phyloP scores from a whole-genome alignment of 2,329 filamentous ascomycete genomes.

The Epicoccum sorghinum region DNA sequence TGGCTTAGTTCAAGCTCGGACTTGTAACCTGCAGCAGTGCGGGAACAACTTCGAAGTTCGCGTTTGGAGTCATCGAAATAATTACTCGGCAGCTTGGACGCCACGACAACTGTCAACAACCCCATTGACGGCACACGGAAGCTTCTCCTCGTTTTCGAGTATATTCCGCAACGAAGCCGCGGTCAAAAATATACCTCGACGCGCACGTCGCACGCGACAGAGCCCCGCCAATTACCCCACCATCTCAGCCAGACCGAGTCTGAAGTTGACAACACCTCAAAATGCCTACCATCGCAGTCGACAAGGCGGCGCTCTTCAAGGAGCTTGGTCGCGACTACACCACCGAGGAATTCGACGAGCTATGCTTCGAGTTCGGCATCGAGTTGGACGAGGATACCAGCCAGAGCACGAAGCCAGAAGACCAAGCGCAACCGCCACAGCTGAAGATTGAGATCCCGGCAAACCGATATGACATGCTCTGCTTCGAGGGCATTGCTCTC shows the following conservation, averaged over 20 bases:
- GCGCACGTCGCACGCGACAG: slow-evolving; percentile 27
- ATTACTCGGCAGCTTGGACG: slow-evolving; percentile 8
- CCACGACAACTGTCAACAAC: slow-evolving; percentile 10
- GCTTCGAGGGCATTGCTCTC: slow-evolving; percentile 93
- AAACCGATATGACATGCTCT: slow-evolving; percentile 93
- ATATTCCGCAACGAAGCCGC: background rate
- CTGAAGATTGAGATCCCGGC: slow-evolving; percentile 98
- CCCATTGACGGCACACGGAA: background rate
- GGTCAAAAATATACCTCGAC: slow-evolving; percentile 19
- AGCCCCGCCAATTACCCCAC: slow-evolving; percentile 41
- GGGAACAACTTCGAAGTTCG: slow-evolving; percentile 13
- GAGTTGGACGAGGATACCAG: slow-evolving; percentile 87
- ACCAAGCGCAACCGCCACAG: slow-evolving; percentile 79
- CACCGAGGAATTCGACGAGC: slow-evolving; percentile 91
- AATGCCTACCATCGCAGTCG: slow-evolving; percentile 96
- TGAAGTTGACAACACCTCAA: slow-evolving; percentile 42
- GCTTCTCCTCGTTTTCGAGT: background rate
- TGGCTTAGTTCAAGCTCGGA: slow-evolving; percentile 8
- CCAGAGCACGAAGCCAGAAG: slow-evolving; percentile 42
- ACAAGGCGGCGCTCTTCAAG: slow-evolving; percentile 95
- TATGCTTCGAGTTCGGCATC: slow-evolving; percentile 98
- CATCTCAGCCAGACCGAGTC: slow-evolving; percentile 22
- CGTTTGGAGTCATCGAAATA: slow-evolving; percentile 19
- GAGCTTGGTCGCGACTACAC: slow-evolving; percentile 90
- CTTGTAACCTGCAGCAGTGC: slow-evolving; percentile 6